Evolutionary conservation across 2,329 filamentous ascomycete species (phyloP).

Genomic region (Trichophyton mentagrophytes): DNA sequence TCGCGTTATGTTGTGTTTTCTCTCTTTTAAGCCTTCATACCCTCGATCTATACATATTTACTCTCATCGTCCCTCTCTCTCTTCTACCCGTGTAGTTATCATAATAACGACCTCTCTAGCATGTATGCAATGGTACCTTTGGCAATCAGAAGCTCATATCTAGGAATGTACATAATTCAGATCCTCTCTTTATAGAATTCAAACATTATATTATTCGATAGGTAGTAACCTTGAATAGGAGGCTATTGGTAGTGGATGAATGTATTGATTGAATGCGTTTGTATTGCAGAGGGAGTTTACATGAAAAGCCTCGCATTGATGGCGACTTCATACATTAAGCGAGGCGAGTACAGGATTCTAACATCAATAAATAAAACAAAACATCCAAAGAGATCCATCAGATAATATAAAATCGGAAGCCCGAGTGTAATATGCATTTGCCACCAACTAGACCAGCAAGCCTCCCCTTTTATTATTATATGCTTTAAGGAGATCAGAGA

Average conservation of each 20-base stretch:
- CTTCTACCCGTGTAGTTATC: background rate
- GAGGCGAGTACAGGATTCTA: too few species aligned
- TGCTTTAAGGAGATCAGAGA: background rate
- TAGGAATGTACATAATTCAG: slow-evolving; percentile 2
- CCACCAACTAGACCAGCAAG: background rate
- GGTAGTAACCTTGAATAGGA: background rate
- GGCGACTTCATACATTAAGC: too few species aligned
- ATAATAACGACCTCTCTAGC: slow-evolving; percentile 4
- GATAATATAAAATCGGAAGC: background rate
- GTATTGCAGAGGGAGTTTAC: background rate
- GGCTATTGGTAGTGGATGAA: background rate
- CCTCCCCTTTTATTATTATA: background rate
- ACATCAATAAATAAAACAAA: background rate
- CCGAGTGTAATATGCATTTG: background rate
- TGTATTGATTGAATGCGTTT: background rate
- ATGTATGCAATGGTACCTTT: slow-evolving; percentile 3
- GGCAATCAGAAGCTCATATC: background rate
- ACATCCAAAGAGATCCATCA: background rate
- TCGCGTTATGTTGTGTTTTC: background rate
- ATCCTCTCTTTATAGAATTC: background rate
- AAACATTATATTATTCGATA: background rate
- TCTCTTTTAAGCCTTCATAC: background rate
- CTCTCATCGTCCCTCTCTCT: background rate
- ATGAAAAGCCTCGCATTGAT: background rate
- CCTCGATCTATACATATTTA: background rate